Conservation (phyloP, 1,284 basidiomycete species). For the Tylopilus sp. region DNA sequence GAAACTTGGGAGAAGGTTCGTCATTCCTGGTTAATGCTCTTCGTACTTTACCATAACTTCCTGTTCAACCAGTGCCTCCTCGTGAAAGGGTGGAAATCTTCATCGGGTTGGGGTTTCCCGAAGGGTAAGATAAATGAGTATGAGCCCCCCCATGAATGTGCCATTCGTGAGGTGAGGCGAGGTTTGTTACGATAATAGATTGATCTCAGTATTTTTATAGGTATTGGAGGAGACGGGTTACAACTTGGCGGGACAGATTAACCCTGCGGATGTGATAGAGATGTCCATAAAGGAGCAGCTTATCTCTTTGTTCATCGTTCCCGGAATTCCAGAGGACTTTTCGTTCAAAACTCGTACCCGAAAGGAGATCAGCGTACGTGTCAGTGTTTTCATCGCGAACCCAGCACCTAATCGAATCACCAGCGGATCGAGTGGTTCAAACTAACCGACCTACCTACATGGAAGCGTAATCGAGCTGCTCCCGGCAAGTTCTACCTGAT, state of each 20-base stretch:
- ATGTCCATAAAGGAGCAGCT: conserved; percentile 87
- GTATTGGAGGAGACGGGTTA: conserved; percentile 95
- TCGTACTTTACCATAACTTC: conserved; percentile 10
- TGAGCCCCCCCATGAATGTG: conserved; percentile 82
- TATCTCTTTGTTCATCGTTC: conserved; percentile 90
- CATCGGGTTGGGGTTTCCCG: conserved; percentile 97
- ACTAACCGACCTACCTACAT: conserved; percentile 88
- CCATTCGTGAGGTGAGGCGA: conserved; percentile 78
- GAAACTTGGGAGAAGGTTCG: conserved; percentile 87
- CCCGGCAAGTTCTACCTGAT: conserved; percentile 93
- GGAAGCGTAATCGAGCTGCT: conserved; percentile 77
- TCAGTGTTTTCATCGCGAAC: background rate
- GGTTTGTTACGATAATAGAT: background rate
- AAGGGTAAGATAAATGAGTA: conserved; percentile 99
- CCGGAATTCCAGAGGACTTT: conserved; percentile 87
- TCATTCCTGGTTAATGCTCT: conserved; percentile 3
- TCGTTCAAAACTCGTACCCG: conserved; percentile 91
- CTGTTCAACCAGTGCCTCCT: conserved; percentile 74
- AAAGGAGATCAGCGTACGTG: conserved; percentile 95
- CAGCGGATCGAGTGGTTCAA: conserved; percentile 98
- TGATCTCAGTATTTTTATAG: conserved; percentile 41
- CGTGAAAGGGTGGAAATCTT: conserved; percentile 97
- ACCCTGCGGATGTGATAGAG: conserved; percentile 75
- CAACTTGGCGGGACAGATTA: conserved; percentile 73
- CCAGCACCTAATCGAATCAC: conserved; percentile 14